Evolutionary conservation across 2,329 filamentous ascomycete genomes (phyloP).

Genomic region (Ascochyta pisi): DNA sequence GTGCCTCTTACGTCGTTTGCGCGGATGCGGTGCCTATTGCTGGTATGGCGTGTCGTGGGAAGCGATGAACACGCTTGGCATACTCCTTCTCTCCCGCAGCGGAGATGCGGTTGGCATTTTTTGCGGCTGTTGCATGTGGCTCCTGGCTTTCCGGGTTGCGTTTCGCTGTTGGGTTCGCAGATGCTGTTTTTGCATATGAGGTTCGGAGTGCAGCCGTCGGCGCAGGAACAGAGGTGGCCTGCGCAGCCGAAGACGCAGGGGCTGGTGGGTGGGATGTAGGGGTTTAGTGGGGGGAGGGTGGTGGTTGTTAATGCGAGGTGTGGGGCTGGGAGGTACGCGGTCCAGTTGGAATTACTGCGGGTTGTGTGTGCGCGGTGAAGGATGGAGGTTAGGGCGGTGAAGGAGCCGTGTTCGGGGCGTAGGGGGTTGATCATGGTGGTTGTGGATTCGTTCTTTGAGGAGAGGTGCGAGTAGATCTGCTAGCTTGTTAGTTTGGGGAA

Average conservation of each 20-base stretch:
- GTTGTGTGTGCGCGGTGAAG: conserved; percentile 32
- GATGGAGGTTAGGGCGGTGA: conserved; percentile 31
- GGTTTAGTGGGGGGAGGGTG: conserved; percentile 35
- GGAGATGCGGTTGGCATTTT: conserved; percentile 36
- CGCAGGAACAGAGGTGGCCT: conserved; percentile 38
- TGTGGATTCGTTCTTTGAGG: conserved; percentile 33
- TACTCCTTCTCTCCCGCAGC: conserved; percentile 25
- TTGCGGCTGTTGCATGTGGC: conserved; percentile 38
- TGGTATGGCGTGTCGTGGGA: background rate
- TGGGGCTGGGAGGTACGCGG: conserved; percentile 31
- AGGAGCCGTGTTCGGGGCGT: conserved; percentile 28
- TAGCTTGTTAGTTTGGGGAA: background rate
- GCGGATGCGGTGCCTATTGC: background rate
- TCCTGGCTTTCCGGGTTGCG: conserved; percentile 37
- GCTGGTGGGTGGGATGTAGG: conserved; percentile 38
- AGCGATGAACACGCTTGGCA: conserved; percentile 31
- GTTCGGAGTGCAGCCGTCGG: conserved; percentile 35
- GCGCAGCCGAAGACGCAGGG: conserved; percentile 42
- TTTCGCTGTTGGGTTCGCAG: conserved; percentile 27
- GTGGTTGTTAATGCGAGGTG: conserved; percentile 22
- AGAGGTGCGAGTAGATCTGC: conserved; percentile 43
- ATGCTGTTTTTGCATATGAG: conserved; percentile 44
- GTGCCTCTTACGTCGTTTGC: background rate
- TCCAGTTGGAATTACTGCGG: conserved; percentile 43
- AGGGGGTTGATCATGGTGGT: conserved; percentile 32